Percentiles rank a stretch among this genome's conserved stretches.
Evolutionary conservation across 345 rosid genomes (phyloP).

Genomic region (Clarkia xantiana): DNA sequence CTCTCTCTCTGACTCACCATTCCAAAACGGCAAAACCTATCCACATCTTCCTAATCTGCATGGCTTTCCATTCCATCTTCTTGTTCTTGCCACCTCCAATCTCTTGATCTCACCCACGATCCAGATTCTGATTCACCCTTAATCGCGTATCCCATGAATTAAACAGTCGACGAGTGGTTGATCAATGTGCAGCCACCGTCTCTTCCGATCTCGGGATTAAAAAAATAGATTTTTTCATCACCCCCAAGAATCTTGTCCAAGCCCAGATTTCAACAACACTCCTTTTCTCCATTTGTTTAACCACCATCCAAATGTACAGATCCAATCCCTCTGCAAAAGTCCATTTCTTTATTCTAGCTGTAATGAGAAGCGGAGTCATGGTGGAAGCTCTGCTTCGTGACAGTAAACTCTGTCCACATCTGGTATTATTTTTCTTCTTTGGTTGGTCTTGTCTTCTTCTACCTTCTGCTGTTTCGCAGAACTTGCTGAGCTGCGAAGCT

Average conservation of each 20-base stretch:
- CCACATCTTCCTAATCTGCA: no score
- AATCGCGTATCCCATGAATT: no score
- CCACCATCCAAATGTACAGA: slow-evolving; percentile 20
- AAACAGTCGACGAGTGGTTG: no score
- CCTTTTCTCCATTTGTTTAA: background rate
- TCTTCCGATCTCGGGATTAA: slow-evolving; percentile 8
- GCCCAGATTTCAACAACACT: slow-evolving; percentile 6
- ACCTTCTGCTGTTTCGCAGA: slow-evolving; percentile 24
- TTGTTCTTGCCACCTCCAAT: no score
- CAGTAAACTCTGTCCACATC: no score
- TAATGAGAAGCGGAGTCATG: no score
- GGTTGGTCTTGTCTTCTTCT: slow-evolving; percentile 22
- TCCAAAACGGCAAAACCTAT: no score
- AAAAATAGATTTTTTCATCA: slow-evolving; percentile 9
- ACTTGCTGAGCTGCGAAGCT: slow-evolving; percentile 34
- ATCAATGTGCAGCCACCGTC: slow-evolving; percentile 8
- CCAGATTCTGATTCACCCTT: no score
- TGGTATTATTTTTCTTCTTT: slow-evolving; percentile 24
- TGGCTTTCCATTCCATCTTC: no score
- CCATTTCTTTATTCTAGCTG: slow-evolving; percentile 2
- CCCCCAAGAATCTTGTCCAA: slow-evolving; percentile 43
- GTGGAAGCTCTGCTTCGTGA: slow-evolving; percentile 23
- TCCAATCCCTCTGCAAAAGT: slow-evolving; percentile 23
- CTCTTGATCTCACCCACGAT: no score
- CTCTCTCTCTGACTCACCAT: slow-evolving; percentile 6